Evolutionary conservation across 2,329 filamentous ascomycete species (phyloP), one percentile per base, ranked within the genome.

Genomic region (Fusarium setosum): DNA sequence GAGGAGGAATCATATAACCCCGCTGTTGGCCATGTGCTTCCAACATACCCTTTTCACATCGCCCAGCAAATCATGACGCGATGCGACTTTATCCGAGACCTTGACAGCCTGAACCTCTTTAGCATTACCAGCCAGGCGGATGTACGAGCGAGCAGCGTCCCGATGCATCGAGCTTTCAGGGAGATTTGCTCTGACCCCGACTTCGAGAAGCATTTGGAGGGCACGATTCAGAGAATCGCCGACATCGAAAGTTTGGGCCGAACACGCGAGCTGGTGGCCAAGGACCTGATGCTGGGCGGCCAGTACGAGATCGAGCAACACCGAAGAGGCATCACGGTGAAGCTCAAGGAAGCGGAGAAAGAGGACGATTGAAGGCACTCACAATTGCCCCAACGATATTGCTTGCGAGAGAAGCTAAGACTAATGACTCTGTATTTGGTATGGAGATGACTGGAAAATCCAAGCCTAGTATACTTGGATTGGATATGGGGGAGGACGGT

Each of bases 51-150:
- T 0, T 88, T 97, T 55, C 93, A 97, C 75, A 86, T 91, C 68
- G 93, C 94, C 0, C 91, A 95, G 64, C 86, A 97, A 78, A 91
- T 97, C 75, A 97, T 97, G 95, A 98, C 96, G 13, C 87, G 96
- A 52, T 91, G 93, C 59, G 96, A 99, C 78, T 99, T 98, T 76
- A 94, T 98, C 72, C 90, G 96, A 68, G 86, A 89, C 61, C 94
- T 98, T 74, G 96, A 99, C 79, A 92, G 96, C 66, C 87, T 96
- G 61, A 98, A 98, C 75, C 88, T 99, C 59, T 97, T 98, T 80
- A 96, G 92, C 64, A 98, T 99, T 72, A 95, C 96, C 61, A 93
- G 90, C 58, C 86, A 87, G 37, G 93, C 94, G 15, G 91, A 92
- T 76, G 96, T 99, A 8, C 89, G 96, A 44, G 96, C 96, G 2